Conservation (phyloP, 108 stramenopile genomes). For the Mediolabrus comicus region DNA sequence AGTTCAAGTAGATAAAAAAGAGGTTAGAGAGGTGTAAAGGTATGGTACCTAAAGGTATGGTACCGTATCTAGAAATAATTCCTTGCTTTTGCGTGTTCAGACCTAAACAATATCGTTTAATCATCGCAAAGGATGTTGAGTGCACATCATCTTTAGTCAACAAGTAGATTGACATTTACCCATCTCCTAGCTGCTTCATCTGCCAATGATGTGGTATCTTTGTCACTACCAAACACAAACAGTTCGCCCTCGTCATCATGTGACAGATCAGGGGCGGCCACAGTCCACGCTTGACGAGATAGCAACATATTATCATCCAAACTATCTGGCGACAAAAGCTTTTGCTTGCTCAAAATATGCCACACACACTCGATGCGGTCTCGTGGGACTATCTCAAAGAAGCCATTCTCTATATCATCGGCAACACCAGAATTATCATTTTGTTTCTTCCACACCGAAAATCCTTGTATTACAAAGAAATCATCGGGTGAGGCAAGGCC, state of each 20-base stretch:
- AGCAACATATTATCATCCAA: slow-evolving; percentile 17
- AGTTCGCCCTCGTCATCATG: background rate
- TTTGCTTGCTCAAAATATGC: slow-evolving; percentile 13
- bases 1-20: too few relatives aligned
- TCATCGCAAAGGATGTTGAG: too few relatives aligned
- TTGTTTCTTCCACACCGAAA: slow-evolving; percentile 53
- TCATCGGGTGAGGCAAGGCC: slow-evolving; percentile 44
- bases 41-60: too few relatives aligned
- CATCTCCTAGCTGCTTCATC: slow-evolving; percentile 35
- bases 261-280: background rate
- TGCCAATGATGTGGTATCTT: slow-evolving; percentile 17
- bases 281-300: slow-evolving; percentile 23
- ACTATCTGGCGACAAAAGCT: slow-evolving; percentile 2
- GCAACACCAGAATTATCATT: slow-evolving; percentile 24
- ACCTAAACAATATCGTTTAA: too few relatives aligned
- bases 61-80: too few relatives aligned
- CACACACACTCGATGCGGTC: slow-evolving; percentile 14
- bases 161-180: slow-evolving; percentile 28
- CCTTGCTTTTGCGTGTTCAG: too few relatives aligned
- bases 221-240: slow-evolving; percentile 29
- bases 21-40: too few relatives aligned
- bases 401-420: slow-evolving; percentile 33
- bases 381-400: slow-evolving; percentile 33
- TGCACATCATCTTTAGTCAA: background rate
- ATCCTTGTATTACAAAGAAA: slow-evolving; percentile 57